A percentile compares a stretch with the other conserved stretches of the same genome.
Conservation (phyloP, 169 alveolate genomes). For the Amoebophrya sp. region DNA sequence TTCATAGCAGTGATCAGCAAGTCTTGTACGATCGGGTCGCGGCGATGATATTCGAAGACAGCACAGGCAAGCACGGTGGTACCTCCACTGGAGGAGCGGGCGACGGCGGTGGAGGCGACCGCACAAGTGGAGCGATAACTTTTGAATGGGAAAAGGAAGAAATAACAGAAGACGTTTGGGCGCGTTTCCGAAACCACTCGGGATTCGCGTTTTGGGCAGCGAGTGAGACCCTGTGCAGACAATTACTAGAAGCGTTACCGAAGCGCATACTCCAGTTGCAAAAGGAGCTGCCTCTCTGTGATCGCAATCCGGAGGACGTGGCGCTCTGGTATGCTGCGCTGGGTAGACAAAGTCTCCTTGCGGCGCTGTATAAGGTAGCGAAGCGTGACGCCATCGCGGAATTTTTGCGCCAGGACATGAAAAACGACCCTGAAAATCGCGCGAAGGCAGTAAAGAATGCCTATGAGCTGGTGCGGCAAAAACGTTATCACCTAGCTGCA, state of each 20-base stretch:
- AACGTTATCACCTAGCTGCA: not conserved
- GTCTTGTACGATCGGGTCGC: not conserved
- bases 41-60: not conserved
- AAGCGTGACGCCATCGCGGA: not conserved
- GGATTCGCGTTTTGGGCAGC: not conserved
- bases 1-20: not conserved
- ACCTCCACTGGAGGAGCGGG: too few relatives aligned
- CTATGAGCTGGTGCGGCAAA: conserved; percentile 15
- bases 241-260: not conserved
- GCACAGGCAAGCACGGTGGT: too few relatives aligned
- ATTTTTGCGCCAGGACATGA: not conserved
- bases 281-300: not conserved
- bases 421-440: not conserved
- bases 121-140: too few relatives aligned
- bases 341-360: not conserved
- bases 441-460: not conserved
- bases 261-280: not conserved
- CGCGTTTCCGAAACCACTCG: not conserved
- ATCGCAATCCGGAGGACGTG: conserved; percentile 5
- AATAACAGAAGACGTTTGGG: not conserved
- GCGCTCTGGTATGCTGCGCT: not conserved
- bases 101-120: too few relatives aligned
- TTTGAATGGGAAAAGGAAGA: not conserved
- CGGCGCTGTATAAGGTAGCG: not conserved
- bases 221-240: not conserved